phyloP scores from a whole-genome alignment of 208 protist species.

The Leishmania arabica region DNA sequence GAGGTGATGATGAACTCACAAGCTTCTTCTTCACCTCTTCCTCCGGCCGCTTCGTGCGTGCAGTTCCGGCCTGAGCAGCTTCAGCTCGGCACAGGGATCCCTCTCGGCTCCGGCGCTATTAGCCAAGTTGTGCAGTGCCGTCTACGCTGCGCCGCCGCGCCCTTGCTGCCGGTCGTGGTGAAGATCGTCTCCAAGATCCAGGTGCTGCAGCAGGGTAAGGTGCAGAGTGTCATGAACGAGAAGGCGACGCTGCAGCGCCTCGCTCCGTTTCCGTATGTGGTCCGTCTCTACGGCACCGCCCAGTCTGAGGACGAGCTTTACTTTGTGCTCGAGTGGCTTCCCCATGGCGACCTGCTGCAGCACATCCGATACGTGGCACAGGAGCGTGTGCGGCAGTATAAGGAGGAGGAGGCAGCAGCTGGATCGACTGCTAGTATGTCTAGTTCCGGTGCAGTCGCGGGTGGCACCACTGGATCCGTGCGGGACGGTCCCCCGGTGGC shows the following conservation, averaged over 20 bases:
- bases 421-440: neutral
- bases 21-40: neutral
- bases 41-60: constrained; percentile 16
- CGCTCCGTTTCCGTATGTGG: constrained; percentile 76
- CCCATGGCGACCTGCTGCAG: constrained; percentile 93
- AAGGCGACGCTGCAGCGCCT: constrained; percentile 74
- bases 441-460: neutral
- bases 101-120: constrained; percentile 84
- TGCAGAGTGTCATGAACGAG: constrained; percentile 81
- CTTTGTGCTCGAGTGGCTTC: constrained; percentile 93
- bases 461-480: neutral
- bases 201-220: constrained; percentile 86
- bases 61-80: constrained; percentile 71
- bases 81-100: constrained; percentile 47
- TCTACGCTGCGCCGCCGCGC: constrained; percentile 27
- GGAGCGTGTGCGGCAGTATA: constrained; percentile 42
- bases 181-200: constrained; percentile 91
- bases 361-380: constrained; percentile 63
- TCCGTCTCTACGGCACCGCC: constrained; percentile 82
- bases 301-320: constrained; percentile 92
- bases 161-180: constrained; percentile 62
- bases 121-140: constrained; percentile 70
- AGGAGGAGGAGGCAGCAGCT: neutral
- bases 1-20: constrained; percentile 2
- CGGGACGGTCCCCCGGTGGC: neutral